A percentile compares a stretch with the other conserved stretches of the same genome.
Evolutionary conservation across 208 protist genomes (phyloP).

Genomic region (Wallacemonas sp.): DNA sequence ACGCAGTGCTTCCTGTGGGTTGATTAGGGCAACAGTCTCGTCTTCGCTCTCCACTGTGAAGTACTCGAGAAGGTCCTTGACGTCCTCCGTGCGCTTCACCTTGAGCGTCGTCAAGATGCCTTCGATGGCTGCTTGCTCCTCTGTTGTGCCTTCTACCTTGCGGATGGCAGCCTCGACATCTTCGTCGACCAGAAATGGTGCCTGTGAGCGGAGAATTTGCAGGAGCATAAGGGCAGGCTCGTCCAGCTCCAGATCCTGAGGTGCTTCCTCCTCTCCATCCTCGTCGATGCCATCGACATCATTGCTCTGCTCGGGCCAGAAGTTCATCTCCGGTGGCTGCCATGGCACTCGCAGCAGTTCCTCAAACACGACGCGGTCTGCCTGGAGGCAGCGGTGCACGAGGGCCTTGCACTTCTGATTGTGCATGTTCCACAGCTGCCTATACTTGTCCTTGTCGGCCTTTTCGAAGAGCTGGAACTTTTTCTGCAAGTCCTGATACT

Average conservation of each 20-base stretch:
- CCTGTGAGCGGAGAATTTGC: conserved; percentile 83
- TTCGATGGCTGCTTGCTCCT: conserved; percentile 87
- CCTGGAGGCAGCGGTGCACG: conserved; percentile 87
- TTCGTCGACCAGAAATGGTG: conserved; percentile 86
- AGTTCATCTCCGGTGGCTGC: conserved; percentile 79
- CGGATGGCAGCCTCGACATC: conserved; percentile 71
- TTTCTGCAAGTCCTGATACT: conserved; percentile 96
- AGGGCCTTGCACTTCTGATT: conserved; percentile 90
- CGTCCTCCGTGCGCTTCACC: conserved; percentile 82
- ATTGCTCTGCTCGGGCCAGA: conserved; percentile 71
- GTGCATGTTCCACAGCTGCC: conserved; percentile 95
- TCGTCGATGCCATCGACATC: conserved; percentile 38
- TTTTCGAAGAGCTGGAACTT: conserved; percentile 95
- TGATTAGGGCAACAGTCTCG: conserved; percentile 64
- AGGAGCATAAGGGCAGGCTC: conserved; percentile 84
- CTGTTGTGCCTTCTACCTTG: conserved; percentile 64
- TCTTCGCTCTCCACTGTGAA: conserved; percentile 76
- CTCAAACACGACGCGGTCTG: conserved; percentile 95
- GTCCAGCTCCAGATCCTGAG: conserved; percentile 67
- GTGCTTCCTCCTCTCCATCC: conserved; percentile 38
- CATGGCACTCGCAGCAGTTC: conserved; percentile 92
- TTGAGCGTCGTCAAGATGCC: conserved; percentile 93
- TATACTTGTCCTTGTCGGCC: conserved; percentile 92
- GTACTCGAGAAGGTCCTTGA: conserved; percentile 89
- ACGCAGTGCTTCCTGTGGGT: conserved; percentile 81